Evolutionary conservation across 2,329 filamentous ascomycete species (phyloP), one percentile per base, ranked within the genome.

Genomic region (Pseudocercospora eumusae): DNA sequence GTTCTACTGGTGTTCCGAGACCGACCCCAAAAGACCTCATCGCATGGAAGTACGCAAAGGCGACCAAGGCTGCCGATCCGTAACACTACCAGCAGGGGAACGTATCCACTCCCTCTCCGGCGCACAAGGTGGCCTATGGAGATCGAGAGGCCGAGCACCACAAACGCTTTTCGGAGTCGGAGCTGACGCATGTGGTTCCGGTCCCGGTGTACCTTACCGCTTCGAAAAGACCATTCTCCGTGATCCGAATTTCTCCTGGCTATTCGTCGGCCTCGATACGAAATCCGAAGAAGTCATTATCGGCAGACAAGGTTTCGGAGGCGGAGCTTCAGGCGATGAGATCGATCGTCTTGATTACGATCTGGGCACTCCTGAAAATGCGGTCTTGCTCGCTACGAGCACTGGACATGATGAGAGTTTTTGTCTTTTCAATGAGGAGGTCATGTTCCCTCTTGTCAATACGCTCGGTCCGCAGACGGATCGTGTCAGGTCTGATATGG

Each of bases 311-410:
- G 56, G 56, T 21, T 58, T 58, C 31, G 56, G 56, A 25, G 56
- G 56, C 15, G 56, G 56, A 9, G 56, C 56, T 18, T 50, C 44
- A 9, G 56, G 56, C n/a, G 56, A 58, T 25, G 56, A 58, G 33
- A 58, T 58, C 45, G 56, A 58, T 58, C 56, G 56, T 36, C 33
- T 58, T 7, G 56, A 50, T 33, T 58, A 44, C 21, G 56, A 58
- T 8, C 44, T 58, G 2, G 56, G 56, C 11, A 58, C 56, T 21
- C 56, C 56, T n/a, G 31, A 33, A n/a, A 58, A 58, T 52, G 56
- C 56, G 5, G 56, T 58, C 2, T 15, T 50, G 1, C 44, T 58
- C 6, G 56, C 56, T 8, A 58, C 56, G 25, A 49, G 23, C 18
- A 58, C 18, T 3, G 56, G 42, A 9, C 56, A 58, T 36, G 56